Conservation (phyloP, 176 grass and related monocot genomes). For the Oryza glumipatula region DNA sequence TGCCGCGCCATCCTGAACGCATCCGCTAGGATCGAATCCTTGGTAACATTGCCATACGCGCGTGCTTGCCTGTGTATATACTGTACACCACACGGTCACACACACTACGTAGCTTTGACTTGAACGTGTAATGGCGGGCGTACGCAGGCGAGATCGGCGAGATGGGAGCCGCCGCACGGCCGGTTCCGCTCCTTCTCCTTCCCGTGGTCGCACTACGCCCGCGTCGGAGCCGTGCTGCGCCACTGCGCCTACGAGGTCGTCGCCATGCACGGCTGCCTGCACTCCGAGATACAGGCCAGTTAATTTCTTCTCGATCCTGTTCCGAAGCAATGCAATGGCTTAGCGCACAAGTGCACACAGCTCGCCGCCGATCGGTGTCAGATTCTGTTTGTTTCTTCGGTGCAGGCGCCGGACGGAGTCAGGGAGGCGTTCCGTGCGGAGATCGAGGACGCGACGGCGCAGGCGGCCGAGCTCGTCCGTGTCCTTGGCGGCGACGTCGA, state of each 20-base stretch:
- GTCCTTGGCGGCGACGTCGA: slow-evolving; percentile 45
- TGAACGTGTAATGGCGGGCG: background rate
- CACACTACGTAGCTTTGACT: background rate
- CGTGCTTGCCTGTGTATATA: no score
- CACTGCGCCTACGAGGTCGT: slow-evolving; percentile 69
- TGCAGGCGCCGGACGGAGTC: slow-evolving; percentile 45
- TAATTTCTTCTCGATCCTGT: no score
- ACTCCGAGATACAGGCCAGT: slow-evolving; percentile 55
- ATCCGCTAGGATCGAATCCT: slow-evolving; percentile 55
- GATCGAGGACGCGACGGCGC: slow-evolving; percentile 40
- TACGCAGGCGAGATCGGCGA: slow-evolving; percentile 54
- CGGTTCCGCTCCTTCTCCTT: slow-evolving; percentile 48
- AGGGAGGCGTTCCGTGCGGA: slow-evolving; percentile 44
- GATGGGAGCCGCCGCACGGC: slow-evolving; percentile 69
- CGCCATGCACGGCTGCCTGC: slow-evolving; percentile 59
- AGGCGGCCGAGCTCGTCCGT: slow-evolving; percentile 47
- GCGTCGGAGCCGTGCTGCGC: slow-evolving; percentile 51
- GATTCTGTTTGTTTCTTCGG: background rate
- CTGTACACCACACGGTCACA: no score
- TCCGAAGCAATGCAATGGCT: background rate
- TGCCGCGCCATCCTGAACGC: slow-evolving; percentile 52
- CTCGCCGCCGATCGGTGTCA: background rate
- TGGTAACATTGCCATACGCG: slow-evolving; percentile 20
- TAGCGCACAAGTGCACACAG: background rate
- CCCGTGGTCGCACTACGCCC: slow-evolving; percentile 61